Base-by-base conservation (phyloP, 2,329 filamentous ascomycete species). In the Aspergillus arachidicola region DNA sequence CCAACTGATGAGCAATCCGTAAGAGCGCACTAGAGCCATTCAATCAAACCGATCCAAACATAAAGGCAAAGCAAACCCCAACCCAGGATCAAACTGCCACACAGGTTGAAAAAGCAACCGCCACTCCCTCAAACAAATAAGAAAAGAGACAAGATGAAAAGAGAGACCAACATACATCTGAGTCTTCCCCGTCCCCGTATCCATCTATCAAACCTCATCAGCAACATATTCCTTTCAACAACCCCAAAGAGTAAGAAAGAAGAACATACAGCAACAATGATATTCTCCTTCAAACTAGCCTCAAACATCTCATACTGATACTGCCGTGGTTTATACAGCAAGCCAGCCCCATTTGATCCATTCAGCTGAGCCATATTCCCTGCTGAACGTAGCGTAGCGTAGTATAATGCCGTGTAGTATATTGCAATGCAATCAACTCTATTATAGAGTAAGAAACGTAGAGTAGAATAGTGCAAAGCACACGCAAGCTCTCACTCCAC, bases 281-380 rank as follows among this genome's bases (percentile, higher is more conserved):
- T 86, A 73, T 93, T 94, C 54, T 83, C 80, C 64, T 84, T 83
- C 69, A 91, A 80, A 70, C 90, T 92, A 71, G 86, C 84, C 63
- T 89, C 84, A 59, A 91, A 82, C 91, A 94, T 93, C 77, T 94
- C 91, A 23, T 86, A 72, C 76, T 94, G 91, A 70, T 94, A 94
- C 1, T 84, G 86, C 54, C 90, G 75, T 2, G 79, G 70, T 36
- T 67, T 68, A 48, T 71, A 71, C 21, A 60, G 51, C 36, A 60
- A 60, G 6, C 45, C 61, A 53, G 64, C 64, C 30, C 41, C 54
- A 41, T 9, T 9, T n/a, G 38, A 19, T 7, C 38, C 38, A n/a
- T n/a, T 41, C 16, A 41, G 6, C 19, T 41, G 38, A n/a, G 16
- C 41, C 61, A 61, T 38, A 14, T 6, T 36, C 14, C 34, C 34